Conservation (phyloP, 2,329 filamentous ascomycete species). For the Hypoxylon sp. region DNA sequence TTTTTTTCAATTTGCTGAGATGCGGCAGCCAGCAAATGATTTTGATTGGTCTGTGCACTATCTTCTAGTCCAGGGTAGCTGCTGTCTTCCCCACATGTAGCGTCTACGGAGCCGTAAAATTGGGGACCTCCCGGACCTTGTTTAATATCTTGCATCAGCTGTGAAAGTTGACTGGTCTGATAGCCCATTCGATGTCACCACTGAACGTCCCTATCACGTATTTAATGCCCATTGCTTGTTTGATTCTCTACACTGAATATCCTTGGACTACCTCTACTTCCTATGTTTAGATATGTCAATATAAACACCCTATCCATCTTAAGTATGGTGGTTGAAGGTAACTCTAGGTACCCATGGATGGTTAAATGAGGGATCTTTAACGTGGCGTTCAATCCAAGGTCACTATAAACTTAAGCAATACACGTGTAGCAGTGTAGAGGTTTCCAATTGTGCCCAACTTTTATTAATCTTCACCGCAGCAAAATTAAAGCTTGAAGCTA, state of each 20-base stretch:
- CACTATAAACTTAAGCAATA: constrained; percentile 2
- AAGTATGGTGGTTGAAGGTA: not conserved
- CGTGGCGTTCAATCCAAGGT: constrained; percentile 13
- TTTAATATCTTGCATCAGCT: not conserved
- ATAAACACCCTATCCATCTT: not conserved
- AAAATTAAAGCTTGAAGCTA: constrained; percentile 71
- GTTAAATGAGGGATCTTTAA: constrained; percentile 7
- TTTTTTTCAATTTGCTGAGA: constrained; percentile 18
- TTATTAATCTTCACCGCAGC: constrained; percentile 21
- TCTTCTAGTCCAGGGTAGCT: not conserved
- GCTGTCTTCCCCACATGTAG: constrained; percentile 7
- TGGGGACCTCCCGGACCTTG: constrained; percentile 7
- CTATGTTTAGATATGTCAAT: not conserved
- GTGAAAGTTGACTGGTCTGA: too few relatives aligned
- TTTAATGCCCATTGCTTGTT: not conserved
- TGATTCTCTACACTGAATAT: too few relatives aligned
- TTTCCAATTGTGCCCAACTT: constrained; percentile 6
- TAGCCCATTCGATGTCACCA: not conserved
- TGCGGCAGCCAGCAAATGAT: not conserved
- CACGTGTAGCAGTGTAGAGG: constrained; percentile 12
- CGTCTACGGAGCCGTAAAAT: constrained; percentile 14
- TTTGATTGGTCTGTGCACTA: constrained; percentile 24
- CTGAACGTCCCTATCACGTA: not conserved
- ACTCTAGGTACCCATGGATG: not conserved
- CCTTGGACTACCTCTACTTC: too few relatives aligned